phyloP scores from a whole-genome alignment of 1,284 basidiomycete genomes.

The Cryptococcus amylolentus region DNA sequence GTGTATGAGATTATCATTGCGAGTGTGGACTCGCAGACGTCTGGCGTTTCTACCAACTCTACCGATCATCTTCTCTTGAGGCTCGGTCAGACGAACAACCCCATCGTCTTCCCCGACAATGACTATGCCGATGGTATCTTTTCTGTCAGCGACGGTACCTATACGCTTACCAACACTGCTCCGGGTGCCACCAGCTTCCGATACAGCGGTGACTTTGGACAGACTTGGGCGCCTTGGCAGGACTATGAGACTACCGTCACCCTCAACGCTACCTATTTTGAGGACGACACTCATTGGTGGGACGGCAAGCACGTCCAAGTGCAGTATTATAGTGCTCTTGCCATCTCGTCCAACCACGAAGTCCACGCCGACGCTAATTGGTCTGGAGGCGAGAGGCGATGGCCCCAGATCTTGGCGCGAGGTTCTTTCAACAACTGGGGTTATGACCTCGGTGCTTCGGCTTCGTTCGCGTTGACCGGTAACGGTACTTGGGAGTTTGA shows the following conservation, averaged over 20 bases:
- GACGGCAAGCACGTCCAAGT: slow-evolving; percentile 76
- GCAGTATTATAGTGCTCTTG: slow-evolving; percentile 75
- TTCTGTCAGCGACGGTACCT: slow-evolving; percentile 59
- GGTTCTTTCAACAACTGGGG: slow-evolving; percentile 88
- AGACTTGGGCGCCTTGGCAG: slow-evolving; percentile 74
- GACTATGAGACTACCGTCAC: slow-evolving; percentile 69
- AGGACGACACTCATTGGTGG: slow-evolving; percentile 61
- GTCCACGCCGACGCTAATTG: slow-evolving; percentile 73
- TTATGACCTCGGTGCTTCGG: slow-evolving; percentile 71
- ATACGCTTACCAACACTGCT: slow-evolving; percentile 73
- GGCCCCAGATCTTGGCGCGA: slow-evolving; percentile 78
- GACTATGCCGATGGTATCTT: slow-evolving; percentile 67
- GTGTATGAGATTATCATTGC: slow-evolving; percentile 66
- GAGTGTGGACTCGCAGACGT: slow-evolving; percentile 49
- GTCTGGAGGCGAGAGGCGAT: slow-evolving; percentile 60
- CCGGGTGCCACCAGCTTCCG: slow-evolving; percentile 81
- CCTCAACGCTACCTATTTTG: slow-evolving; percentile 61
- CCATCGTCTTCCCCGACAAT: slow-evolving; percentile 70
- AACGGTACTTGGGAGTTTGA: slow-evolving; percentile 54
- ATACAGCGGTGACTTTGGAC: slow-evolving; percentile 80
- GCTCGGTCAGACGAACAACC: slow-evolving; percentile 68
- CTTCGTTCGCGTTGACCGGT: slow-evolving; percentile 61
- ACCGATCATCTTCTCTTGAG: slow-evolving; percentile 72
- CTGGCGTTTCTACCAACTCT: slow-evolving; percentile 35
- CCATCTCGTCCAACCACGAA: slow-evolving; percentile 61